A percentile compares a stretch with the other conserved stretches of the same genome.
phyloP scores from a whole-genome alignment of 1,284 basidiomycete species.

The Heterobasidion occidentale region DNA sequence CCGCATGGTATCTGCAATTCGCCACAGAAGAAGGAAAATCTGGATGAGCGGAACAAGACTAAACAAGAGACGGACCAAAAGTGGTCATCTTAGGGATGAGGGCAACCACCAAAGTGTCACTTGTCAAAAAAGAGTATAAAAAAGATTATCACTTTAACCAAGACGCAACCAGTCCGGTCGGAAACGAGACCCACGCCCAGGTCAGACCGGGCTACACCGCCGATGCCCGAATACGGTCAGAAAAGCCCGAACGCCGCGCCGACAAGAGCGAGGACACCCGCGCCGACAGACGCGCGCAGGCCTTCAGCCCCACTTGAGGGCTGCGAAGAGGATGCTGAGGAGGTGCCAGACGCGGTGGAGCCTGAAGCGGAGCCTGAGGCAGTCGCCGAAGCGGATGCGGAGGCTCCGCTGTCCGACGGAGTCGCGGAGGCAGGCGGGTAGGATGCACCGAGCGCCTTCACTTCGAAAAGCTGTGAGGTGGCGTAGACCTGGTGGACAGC shows the following conservation, averaged over 20 bases:
- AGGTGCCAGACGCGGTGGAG: slow-evolving; percentile 18
- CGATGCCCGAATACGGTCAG: neutral
- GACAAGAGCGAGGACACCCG: slow-evolving; percentile 17
- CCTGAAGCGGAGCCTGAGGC: slow-evolving; percentile 17
- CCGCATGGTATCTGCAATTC: no score
- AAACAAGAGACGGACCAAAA: no score
- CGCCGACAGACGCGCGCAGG: slow-evolving; percentile 7
- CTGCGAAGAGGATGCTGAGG: slow-evolving; percentile 8
- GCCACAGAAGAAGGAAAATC: no score
- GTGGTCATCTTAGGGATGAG: no score
- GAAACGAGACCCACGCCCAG: no score
- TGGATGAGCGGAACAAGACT: no score
- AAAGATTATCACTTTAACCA: no score
- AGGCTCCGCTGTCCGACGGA: slow-evolving; percentile 16
- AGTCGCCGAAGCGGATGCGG: slow-evolving; percentile 16
- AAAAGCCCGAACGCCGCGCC: slow-evolving; percentile 19
- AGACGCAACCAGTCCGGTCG: no score
- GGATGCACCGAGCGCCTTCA: slow-evolving; percentile 52
- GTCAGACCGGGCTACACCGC: no score
- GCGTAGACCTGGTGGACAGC: slow-evolving; percentile 48
- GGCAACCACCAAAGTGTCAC: no score
- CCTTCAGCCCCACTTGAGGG: slow-evolving; percentile 2
- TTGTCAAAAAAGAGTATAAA: no score
- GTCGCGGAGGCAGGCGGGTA: slow-evolving; percentile 47
- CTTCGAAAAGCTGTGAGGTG: slow-evolving; percentile 52